Base-by-base conservation (phyloP, 352 stramenopile species). In the Globisporangium cederbergense region DNA sequence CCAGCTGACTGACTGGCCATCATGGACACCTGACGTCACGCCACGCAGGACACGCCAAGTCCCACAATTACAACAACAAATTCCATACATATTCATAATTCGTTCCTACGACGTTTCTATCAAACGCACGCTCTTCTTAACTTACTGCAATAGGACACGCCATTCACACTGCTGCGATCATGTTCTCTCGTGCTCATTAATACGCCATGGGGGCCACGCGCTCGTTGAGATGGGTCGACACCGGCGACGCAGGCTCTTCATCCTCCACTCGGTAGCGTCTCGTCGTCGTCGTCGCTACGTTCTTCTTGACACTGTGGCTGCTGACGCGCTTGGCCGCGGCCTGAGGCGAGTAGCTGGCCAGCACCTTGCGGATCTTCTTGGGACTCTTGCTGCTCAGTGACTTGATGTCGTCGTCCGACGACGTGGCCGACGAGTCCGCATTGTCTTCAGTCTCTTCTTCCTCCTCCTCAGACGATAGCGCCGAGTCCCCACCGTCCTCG, bases 321-420 rank as follows among this genome's bases (percentile, higher is more conserved):
- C 4, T 38, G 25, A 38, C 22, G 47, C 25, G 16, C n/a, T 18
- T 50, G 43, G 4, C 22, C 20, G 25, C 20, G n/a, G 22, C 34
- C 22, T 42, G 11, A 20, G 42, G 38, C 38, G 55, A 60, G 36
- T 51, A n/a, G 25, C 22, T 42, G 11, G 42, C 42, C 25, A 62
- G 42, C 42, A 62, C 56, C 18, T 52, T 51, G 42, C 56, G 56
- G 56, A 54, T 62, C 42, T 62, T 62, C 47, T 64, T 64, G 20
- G 58, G 58, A 11, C 58, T 64, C 36, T 57, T 57, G 30, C 22
- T 47, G 14, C 58, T 38, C 20, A 62, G 28, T 1, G 46, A 57
- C 47, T 30, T 36, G 34, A 64, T 30, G n/a, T 58, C 56, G 20
- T 50, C 55, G 4, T 45, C 16, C 18, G 56, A 54, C 4, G 56